Percentiles rank a stretch among this genome's conserved stretches.
phyloP scores from a whole-genome alignment of 148 eudicot species.

The Oxyria digyna region DNA sequence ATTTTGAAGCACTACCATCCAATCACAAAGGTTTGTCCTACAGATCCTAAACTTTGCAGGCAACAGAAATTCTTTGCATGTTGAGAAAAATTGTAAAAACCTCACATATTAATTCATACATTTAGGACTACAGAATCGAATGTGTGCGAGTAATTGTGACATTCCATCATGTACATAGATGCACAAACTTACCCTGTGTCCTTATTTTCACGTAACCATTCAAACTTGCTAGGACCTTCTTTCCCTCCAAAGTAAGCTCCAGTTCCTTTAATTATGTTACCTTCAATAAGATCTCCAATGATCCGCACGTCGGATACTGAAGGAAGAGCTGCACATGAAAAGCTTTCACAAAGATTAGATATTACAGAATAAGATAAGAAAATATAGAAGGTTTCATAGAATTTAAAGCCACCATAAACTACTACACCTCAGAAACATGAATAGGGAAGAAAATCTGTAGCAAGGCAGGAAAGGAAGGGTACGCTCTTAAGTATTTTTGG shows the following conservation, averaged over 20 bases:
- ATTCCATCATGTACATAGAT: neutral
- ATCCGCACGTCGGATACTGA: slow-evolving; percentile 65
- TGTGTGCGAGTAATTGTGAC: neutral
- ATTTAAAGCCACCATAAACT: neutral
- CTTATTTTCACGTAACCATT: slow-evolving; percentile 77
- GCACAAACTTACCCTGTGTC: slow-evolving; percentile 53
- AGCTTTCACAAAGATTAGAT: neutral
- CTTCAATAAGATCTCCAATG: slow-evolving; percentile 77
- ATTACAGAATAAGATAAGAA: slow-evolving; percentile 1
- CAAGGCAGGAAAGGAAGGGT: neutral
- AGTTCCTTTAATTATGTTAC: slow-evolving; percentile 50
- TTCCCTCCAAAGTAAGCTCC: slow-evolving; percentile 93
- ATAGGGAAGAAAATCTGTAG: neutral
- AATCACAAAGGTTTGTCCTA: neutral
- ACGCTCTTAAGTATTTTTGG: neutral
- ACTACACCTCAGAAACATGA: neutral
- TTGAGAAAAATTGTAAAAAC: neutral
- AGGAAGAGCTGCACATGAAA: slow-evolving; percentile 69
- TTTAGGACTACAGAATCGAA: neutral
- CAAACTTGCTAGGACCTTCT: slow-evolving; percentile 98
- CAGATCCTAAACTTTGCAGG: neutral
- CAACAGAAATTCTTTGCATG: neutral
- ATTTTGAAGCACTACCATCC: neutral
- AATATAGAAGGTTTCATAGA: neutral
- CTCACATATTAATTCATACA: neutral